A percentile compares a stretch with the other conserved stretches of the same genome.
These are phyloP conservation scores for Clavaria fumosa DNA, from an alignment of 768 basidiomycete genomes.

Conservation along the genomic window DNA sequence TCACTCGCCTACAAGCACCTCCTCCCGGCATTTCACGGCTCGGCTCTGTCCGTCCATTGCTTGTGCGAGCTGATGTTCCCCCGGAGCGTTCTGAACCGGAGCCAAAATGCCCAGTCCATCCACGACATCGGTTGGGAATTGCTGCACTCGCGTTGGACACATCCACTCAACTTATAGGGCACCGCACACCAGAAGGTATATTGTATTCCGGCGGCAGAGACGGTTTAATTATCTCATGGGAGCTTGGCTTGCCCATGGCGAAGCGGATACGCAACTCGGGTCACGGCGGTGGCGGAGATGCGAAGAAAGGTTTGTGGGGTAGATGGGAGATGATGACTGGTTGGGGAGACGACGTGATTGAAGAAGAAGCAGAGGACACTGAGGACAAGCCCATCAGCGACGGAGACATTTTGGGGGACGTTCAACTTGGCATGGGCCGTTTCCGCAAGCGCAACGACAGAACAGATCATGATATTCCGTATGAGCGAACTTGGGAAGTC, in stretches of 20 bases:
- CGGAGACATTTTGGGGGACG: slow-evolving; percentile 68
- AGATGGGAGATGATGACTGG: slow-evolving; percentile 78
- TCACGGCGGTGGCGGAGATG: slow-evolving; percentile 13
- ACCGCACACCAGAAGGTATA: slow-evolving; percentile 63
- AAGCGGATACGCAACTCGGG: slow-evolving; percentile 20
- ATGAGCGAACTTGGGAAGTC: slow-evolving; percentile 70
- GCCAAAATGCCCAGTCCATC: slow-evolving; percentile 27
- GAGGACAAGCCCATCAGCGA: slow-evolving; percentile 45
- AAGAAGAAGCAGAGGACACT: slow-evolving; percentile 49
- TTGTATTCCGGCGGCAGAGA: slow-evolving; percentile 84
- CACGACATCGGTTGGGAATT: slow-evolving; percentile 78
- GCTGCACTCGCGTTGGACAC: slow-evolving; percentile 79
- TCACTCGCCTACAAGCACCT: slow-evolving; percentile 59
- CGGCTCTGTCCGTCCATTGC: slow-evolving; percentile 54
- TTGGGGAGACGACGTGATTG: slow-evolving; percentile 57
- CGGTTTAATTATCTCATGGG: slow-evolving; percentile 80
- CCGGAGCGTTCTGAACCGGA: slow-evolving; percentile 15
- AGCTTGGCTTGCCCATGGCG: slow-evolving; percentile 55
- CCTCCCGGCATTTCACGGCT: slow-evolving; percentile 43
- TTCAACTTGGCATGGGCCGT: slow-evolving; percentile 18
- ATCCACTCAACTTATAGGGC: slow-evolving; percentile 59
- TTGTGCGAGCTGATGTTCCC: slow-evolving; percentile 26
- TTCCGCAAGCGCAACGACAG: slow-evolving; percentile 21
- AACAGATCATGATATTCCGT: slow-evolving; percentile 30
- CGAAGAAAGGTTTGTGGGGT: slow-evolving; percentile 14